Evolutionary conservation across 2,329 filamentous ascomycete species (phyloP).

Genomic region (Apiospora marii): DNA sequence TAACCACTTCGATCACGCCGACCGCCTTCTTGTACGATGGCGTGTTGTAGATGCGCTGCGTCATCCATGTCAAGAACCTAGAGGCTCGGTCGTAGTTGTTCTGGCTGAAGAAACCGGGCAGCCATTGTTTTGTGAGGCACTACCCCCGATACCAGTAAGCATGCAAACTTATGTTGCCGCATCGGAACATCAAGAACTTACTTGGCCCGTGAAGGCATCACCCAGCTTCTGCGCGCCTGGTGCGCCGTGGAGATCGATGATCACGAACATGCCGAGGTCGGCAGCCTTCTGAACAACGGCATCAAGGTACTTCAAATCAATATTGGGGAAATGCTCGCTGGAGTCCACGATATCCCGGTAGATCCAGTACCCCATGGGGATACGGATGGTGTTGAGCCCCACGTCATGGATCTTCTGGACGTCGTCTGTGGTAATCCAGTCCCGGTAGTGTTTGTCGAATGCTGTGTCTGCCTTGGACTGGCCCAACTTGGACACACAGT

Average conservation of each 20-base stretch:
- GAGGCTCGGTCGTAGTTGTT: conserved; percentile 55
- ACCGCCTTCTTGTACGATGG: conserved; percentile 50
- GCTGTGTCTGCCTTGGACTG: conserved; percentile 54
- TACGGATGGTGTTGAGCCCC: conserved; percentile 61
- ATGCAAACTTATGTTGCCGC: background rate
- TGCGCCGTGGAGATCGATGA: conserved; percentile 52
- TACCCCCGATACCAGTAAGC: conserved; percentile 5
- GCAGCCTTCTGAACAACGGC: conserved; percentile 40
- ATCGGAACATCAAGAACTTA: background rate
- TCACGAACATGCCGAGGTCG: conserved; percentile 52
- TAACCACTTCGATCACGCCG: conserved; percentile 56
- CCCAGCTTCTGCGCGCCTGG: conserved; percentile 49
- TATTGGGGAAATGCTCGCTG: conserved; percentile 59
- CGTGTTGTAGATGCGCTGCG: conserved; percentile 49
- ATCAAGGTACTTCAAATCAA: conserved; percentile 53
- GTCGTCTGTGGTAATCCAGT: conserved; percentile 58
- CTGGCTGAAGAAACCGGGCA: conserved; percentile 54
- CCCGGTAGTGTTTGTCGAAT: conserved; percentile 59
- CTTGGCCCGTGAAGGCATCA: conserved; percentile 49
- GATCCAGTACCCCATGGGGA: conserved; percentile 65
- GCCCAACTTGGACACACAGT: conserved; percentile 58
- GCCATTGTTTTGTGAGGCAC: conserved; percentile 27
- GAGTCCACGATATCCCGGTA: conserved; percentile 56
- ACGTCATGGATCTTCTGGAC: conserved; percentile 56
- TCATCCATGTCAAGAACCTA: conserved; percentile 54